Evolutionary conservation across 306 rosid species (phyloP), one percentile per base, ranked within the genome.

Genomic region (Quercus wislizeni): DNA sequence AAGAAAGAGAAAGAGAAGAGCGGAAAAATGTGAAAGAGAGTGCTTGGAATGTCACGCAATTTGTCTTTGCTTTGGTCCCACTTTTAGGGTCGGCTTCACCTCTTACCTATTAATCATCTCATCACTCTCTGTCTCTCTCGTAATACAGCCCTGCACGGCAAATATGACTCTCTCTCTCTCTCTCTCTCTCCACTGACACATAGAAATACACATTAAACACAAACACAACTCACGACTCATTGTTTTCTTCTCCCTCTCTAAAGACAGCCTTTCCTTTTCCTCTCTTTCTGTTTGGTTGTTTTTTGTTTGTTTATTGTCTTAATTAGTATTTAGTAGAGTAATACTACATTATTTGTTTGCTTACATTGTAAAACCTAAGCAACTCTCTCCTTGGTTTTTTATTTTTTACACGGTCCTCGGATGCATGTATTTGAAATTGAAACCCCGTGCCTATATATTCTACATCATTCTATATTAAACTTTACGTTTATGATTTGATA

Each of bases 31-130:
- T 81, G 91, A 86, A 83, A 87, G 85, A 79, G 87, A 85, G 90
- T 83, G 92, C 81, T 84, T 87, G 89, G 88, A 92, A 90, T 85
- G 88, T 89, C 91, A 83, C 84, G 71, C 78, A 82, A 76, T 86
- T 91, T 89, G 91, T 85, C 88, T 84, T 85, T 86, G 80, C 49
- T 82, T 76, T 38, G 90, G 79, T 59, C 88, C 89, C 91, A 90
- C 88, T 77, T 38, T 38, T 52, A 73, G 83, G 81, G 87, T 89
- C 85, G 82, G 88, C 90, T 67, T 23, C 54, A 33, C 17, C 78
- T 41, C 46, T 41, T 62, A 15, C 33, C 62, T 58, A 27, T 64
- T 49, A 62, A 69, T 76, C 74, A 59, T 33, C 63, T 65, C 46
- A 57, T 57, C 74, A 71, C n/a, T 76, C 7, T 41, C 59, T 38